Evolutionary conservation across 495 filamentous ascomycete genomes (phyloP).

Genomic region (Daldinia loculata): DNA sequence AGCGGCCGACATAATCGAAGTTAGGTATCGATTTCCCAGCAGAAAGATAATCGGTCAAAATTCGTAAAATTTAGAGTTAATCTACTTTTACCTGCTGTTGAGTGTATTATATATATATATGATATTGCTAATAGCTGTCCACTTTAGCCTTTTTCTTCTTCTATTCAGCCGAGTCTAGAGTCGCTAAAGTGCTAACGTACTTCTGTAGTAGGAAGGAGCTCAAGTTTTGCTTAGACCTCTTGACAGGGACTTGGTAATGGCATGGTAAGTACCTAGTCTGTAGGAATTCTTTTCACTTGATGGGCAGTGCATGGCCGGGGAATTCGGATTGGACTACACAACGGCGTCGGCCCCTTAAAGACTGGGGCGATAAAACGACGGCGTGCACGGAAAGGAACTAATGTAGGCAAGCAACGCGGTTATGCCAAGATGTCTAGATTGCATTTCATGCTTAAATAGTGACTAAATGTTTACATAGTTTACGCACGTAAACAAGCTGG

Average conservation of each 20-base stretch:
- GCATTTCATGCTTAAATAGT: background rate
- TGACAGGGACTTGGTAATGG: background rate
- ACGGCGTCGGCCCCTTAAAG: conserved; percentile 2
- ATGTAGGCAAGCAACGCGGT: conserved; percentile 1
- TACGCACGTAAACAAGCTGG: background rate
- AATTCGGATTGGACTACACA: background rate
- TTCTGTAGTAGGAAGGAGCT: background rate
- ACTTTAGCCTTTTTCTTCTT: background rate
- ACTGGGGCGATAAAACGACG: conserved; percentile 8
- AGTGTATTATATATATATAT: conserved; percentile 8
- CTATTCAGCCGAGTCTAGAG: background rate
- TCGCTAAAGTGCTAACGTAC: background rate
- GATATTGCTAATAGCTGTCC: background rate
- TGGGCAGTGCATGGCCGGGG: background rate
- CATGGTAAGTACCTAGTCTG: background rate
- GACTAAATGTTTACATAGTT: background rate
- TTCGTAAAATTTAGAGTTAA: background rate
- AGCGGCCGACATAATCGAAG: conserved; percentile 13
- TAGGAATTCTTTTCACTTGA: background rate
- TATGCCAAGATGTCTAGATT: background rate
- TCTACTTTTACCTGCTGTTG: background rate
- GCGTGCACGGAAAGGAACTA: conserved; percentile 1
- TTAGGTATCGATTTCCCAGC: background rate
- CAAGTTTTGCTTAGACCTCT: background rate
- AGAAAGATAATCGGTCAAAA: background rate